Percentiles rank a stretch among this genome's conserved stretches.
Conservation (phyloP, 2,329 filamentous ascomycete genomes). For the Ilyonectria robusta region DNA sequence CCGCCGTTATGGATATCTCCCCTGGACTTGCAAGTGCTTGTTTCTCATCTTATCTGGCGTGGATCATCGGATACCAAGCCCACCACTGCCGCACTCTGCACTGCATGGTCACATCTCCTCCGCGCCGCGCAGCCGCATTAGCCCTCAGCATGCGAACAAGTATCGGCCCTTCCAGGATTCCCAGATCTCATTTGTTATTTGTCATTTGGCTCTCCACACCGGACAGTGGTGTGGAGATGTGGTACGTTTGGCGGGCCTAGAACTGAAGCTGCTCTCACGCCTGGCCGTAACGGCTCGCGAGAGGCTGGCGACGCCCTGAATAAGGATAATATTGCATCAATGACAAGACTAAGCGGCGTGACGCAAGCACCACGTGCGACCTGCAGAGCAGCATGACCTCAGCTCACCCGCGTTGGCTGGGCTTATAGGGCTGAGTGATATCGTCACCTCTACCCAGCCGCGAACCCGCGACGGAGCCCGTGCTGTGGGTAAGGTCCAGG, state of each 20-base stretch:
- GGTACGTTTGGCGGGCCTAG: conserved; percentile 32
- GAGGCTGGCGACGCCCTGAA: not conserved
- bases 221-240: conserved; percentile 26
- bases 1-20: conserved; percentile 14
- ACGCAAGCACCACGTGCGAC: conserved; percentile 24
- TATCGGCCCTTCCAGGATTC: conserved; percentile 23
- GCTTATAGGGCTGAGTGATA: conserved; percentile 30
- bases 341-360: conserved; percentile 21
- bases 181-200: conserved; percentile 32
- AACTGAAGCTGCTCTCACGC: conserved; percentile 14
- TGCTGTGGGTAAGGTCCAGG: conserved; percentile 19
- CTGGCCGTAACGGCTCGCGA: conserved; percentile 16
- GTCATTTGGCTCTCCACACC: conserved; percentile 27
- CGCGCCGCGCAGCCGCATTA: conserved; percentile 24
- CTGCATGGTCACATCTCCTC: conserved; percentile 20
- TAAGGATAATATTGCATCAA: conserved; percentile 6
- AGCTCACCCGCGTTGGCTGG: conserved; percentile 18
- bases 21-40: conserved; percentile 18
- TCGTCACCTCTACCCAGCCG: conserved; percentile 12
- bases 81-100: conserved; percentile 21
- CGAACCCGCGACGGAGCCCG: conserved; percentile 12
- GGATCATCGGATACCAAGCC: conserved; percentile 25
- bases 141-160: conserved; percentile 21
- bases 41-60: conserved; percentile 31
- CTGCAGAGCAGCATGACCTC: conserved; percentile 20